Conservation (phyloP, 768 basidiomycete species). For the Phaffia tasmanica region DNA sequence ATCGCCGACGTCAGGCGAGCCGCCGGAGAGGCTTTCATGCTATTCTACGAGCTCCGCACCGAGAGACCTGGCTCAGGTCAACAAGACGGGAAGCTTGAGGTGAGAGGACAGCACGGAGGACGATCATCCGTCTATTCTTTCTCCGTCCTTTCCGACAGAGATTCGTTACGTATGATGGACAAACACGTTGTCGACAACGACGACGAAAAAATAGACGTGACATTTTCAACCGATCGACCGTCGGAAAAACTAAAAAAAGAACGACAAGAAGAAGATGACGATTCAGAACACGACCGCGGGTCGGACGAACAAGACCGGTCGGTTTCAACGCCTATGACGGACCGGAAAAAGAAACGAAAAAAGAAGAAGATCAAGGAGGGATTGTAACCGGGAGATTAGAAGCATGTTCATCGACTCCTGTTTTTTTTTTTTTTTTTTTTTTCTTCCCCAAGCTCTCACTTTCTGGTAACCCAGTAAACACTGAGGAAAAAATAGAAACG, state of each 20-base stretch:
- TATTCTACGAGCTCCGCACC: slow-evolving; percentile 75
- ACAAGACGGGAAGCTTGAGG: slow-evolving; percentile 25
- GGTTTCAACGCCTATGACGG: background rate
- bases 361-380: slow-evolving; percentile 12
- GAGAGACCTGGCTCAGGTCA: background rate
- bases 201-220: too few species aligned
- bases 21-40: slow-evolving; percentile 71
- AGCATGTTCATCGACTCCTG: background rate
- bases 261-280: background rate
- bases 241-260: background rate
- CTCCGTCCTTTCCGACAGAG: slow-evolving; percentile 51
- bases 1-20: slow-evolving; percentile 63
- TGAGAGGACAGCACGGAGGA: slow-evolving; percentile 60
- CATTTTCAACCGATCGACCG: background rate
- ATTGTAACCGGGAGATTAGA: background rate
- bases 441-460: background rate
- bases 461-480: background rate
- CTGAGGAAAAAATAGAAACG: background rate
- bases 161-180: slow-evolving; percentile 55
- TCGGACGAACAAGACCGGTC: background rate
- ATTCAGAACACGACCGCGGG: too few species aligned
- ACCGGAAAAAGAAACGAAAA: slow-evolving; percentile 11
- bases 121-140: slow-evolving; percentile 69
- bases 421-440: background rate
- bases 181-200: slow-evolving; percentile 51